Conservation (phyloP, 1,284 basidiomycete species). For the Fomitopsis schrenkii region DNA sequence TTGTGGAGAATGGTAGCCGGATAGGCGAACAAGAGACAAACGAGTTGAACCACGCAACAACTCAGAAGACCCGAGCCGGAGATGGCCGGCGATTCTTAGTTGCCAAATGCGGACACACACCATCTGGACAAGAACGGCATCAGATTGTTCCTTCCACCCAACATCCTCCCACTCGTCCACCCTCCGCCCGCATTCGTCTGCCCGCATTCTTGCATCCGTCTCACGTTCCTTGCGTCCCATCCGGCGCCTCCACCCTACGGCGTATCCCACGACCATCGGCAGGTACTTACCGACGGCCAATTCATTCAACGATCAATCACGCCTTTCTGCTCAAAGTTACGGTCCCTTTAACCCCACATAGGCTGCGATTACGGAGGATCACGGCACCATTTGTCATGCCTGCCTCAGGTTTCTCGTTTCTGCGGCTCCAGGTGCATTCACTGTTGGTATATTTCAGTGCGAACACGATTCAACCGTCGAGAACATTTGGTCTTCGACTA, state of each 20-base stretch:
- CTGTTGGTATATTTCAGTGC: too few relatives aligned
- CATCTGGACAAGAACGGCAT: conserved; percentile 1
- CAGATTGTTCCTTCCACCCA: background rate
- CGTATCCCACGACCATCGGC: background rate
- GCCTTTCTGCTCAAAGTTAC: background rate
- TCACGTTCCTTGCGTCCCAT: too few relatives aligned
- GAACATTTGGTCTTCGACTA: too few relatives aligned
- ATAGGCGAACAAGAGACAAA: background rate
- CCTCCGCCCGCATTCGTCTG: background rate
- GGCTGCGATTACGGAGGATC: background rate
- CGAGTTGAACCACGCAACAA: conserved; percentile 7
- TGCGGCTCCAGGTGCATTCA: too few relatives aligned
- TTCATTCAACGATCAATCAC: background rate
- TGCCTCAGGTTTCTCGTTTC: too few relatives aligned
- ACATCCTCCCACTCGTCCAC: background rate
- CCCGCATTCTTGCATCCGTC: too few relatives aligned
- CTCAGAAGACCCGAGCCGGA: conserved; percentile 5
- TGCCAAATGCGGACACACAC: conserved; percentile 6
- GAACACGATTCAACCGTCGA: too few relatives aligned
- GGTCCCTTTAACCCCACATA: background rate
- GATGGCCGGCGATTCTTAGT: conserved; percentile 13
- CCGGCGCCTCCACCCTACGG: too few relatives aligned
- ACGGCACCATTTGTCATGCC: background rate
- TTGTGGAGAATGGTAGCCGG: background rate
- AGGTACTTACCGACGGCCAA: background rate